These are phyloP conservation scores for Triangularia verruculosa DNA, from an alignment of 2,329 filamentous ascomycete genomes.

Conservation along the genomic window DNA sequence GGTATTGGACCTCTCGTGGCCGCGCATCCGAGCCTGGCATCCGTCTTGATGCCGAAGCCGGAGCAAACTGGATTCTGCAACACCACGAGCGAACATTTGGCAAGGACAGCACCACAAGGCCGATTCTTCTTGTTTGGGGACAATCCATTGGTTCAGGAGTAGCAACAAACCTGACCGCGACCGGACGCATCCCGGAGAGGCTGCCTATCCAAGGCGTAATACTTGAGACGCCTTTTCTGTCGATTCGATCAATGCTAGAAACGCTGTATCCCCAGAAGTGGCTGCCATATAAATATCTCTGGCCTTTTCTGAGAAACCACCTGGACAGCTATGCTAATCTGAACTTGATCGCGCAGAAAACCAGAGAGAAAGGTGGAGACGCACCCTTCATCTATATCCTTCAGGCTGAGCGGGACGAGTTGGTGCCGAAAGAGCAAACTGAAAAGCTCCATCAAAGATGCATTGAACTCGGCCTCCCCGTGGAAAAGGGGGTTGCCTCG, in stretches of 20 bases:
- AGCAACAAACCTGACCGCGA: constrained; percentile 58
- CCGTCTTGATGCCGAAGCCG: constrained; percentile 63
- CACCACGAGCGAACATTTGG: constrained; percentile 34
- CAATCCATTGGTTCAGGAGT: constrained; percentile 75
- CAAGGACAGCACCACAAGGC: constrained; percentile 31
- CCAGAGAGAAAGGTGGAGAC: constrained; percentile 25
- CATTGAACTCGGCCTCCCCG: constrained; percentile 44
- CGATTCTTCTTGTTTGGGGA: constrained; percentile 66
- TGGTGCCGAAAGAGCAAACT: constrained; percentile 54
- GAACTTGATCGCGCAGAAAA: constrained; percentile 38
- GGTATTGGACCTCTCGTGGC: constrained; percentile 76
- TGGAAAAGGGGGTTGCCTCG: constrained; percentile 43
- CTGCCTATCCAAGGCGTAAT: constrained; percentile 51
- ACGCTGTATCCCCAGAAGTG: constrained; percentile 75
- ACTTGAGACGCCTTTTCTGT: constrained; percentile 74
- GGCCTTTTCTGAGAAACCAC: constrained; percentile 68
- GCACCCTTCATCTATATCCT: constrained; percentile 47
- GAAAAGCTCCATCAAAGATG: constrained; percentile 47
- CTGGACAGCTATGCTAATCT: constrained; percentile 55
- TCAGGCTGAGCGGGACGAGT: constrained; percentile 56
- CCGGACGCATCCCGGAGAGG: constrained; percentile 36
- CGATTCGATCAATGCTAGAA: constrained; percentile 66
- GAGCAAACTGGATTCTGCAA: constrained; percentile 58
- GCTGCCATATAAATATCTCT: constrained; percentile 73
- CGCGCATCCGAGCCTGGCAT: constrained; percentile 69